Percentiles rank a stretch among this genome's conserved stretches.
Evolutionary conservation across 768 basidiomycete species (phyloP).

Genomic region (Boletus rufocinnamomeus): DNA sequence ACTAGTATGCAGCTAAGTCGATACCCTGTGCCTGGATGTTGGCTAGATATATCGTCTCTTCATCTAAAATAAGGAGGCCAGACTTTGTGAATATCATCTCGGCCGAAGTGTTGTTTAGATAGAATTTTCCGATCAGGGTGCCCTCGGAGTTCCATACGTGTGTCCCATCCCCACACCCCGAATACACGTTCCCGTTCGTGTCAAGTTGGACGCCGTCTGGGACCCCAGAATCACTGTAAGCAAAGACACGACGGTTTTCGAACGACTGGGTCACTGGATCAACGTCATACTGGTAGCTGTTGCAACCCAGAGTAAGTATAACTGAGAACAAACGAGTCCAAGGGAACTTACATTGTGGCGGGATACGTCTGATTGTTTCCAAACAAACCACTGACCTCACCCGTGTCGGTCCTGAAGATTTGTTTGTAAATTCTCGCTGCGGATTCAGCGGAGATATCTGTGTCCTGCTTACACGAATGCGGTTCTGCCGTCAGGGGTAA

Average conservation of each 20-base stretch:
- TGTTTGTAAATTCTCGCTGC: conserved; percentile 6
- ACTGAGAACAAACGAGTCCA: background rate
- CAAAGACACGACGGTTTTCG: conserved; percentile 64
- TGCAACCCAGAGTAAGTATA: background rate
- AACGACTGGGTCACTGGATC: conserved; percentile 55
- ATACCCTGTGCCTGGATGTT: conserved; percentile 34
- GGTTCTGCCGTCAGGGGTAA: conserved; percentile 59
- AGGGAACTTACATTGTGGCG: conserved; percentile 60
- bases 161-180: conserved; percentile 66
- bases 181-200: conserved; percentile 62
- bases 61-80: conserved; percentile 41
- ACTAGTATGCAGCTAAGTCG: conserved; percentile 11
- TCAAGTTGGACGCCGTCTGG: conserved; percentile 73
- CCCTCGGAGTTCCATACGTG: conserved; percentile 61
- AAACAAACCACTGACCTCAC: conserved; percentile 41
- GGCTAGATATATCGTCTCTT: conserved; percentile 28
- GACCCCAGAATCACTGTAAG: conserved; percentile 63
- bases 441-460: background rate
- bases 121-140: conserved; percentile 34
- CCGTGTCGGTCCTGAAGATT: conserved; percentile 36
- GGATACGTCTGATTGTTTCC: conserved; percentile 61
- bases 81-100: conserved; percentile 45
- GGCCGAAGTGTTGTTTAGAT: conserved; percentile 33
- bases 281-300: conserved; percentile 70
- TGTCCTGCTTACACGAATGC: conserved; percentile 57